These are phyloP conservation scores for Entelexis sorbosivorans DNA, from an alignment of 1,139 yeast species.

Conservation along the genomic window DNA sequence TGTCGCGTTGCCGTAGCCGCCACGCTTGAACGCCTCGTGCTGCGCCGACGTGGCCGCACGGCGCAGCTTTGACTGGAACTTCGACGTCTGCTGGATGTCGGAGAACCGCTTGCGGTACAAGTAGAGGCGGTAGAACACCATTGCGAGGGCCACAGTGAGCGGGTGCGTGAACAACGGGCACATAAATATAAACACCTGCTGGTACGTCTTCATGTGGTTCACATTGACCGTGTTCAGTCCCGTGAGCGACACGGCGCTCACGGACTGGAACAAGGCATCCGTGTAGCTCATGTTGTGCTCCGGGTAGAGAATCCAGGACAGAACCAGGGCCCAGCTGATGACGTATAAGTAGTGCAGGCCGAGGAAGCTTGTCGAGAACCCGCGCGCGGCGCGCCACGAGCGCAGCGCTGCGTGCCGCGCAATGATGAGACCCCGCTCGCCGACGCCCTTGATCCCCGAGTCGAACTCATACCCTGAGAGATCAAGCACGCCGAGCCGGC, in stretches of 20 bases:
- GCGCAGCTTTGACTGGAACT: constrained; percentile 66
- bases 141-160: constrained; percentile 70
- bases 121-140: constrained; percentile 69
- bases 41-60: constrained; percentile 64
- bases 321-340: constrained; percentile 36
- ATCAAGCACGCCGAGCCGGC: constrained; percentile 11
- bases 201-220: constrained; percentile 54
- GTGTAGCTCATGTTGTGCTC: constrained; percentile 54
- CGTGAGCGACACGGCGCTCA: constrained; percentile 80
- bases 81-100: constrained; percentile 63
- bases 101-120: constrained; percentile 87
- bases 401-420: constrained; percentile 4
- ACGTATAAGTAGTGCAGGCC: constrained; percentile 54
- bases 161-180: constrained; percentile 64
- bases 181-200: constrained; percentile 47
- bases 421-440: constrained; percentile 9
- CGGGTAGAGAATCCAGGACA: constrained; percentile 69
- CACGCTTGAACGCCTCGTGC: constrained; percentile 12
- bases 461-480: constrained; percentile 18
- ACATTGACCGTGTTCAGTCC: constrained; percentile 74
- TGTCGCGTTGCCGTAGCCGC: neutral
- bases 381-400: neutral
- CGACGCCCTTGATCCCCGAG: constrained; percentile 12
- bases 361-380: constrained; percentile 45
- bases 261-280: constrained; percentile 65